Evolutionary conservation across 257 asterid genomes (phyloP), one percentile per base, ranked within the genome.

Genomic region (Forsythia suspensa): DNA sequence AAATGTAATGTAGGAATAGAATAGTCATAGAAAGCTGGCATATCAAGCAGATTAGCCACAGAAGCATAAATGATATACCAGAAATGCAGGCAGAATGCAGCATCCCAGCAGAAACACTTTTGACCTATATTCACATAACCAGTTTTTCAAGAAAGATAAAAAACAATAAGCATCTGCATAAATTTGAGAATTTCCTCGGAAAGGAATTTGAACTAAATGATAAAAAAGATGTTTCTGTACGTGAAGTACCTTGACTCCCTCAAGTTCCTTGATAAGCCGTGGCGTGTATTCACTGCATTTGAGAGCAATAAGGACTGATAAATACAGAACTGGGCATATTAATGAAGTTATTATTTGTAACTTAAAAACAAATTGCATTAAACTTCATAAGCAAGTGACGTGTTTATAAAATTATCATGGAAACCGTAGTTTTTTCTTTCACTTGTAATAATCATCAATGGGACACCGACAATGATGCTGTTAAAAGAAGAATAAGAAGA

Each of bases 51-150:
- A 77, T 76, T 38, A 55, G 65, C 59, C 75, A 78, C n/a, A 82
- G 74, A 76, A 43, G 75, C 77, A 57, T 7, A 61, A 81, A 75
- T 39, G 73, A 61, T 73, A 71, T 89, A 93, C 99, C 98, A 82
- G 83, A 86, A 80, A 92, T 73, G 85, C 97, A 92, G 84, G 93
- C 97, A 71, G 99, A 87, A 81, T 95, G 99, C 89, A 93, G 76
- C 98, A 95, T 93, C 84, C 99, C 99, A 78, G 98, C 94, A 77
- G 98, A 89, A 84, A 86, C 91, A 79, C 89, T 86, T 87, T 87
- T 93, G 52, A 92, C 93, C 99, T 95, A 85, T 76, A 71, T 82
- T 77, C 20, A 46, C 65, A 81, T 34, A 85, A 84, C 74, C 65
- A 80, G 36, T 71, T 70, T 29, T 46, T 81, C 51, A 82, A 44